Base-by-base conservation (phyloP, 1,139 yeast species). In the Meyerozyma elateridarum region DNA sequence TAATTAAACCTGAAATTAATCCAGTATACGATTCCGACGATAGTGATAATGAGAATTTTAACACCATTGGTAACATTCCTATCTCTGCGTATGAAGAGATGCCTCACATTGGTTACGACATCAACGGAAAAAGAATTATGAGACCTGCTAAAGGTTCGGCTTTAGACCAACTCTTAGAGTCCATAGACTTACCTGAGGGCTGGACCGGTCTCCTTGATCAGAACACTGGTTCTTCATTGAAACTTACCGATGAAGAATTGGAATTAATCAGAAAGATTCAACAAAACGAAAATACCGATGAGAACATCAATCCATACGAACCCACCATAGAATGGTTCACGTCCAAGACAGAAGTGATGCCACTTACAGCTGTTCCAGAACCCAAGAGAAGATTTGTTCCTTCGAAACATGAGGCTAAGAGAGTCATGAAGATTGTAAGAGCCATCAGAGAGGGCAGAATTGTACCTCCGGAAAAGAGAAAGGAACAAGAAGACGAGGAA, bases 131-230 rank as follows among this genome's bases (percentile, higher is more conserved):
- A 56, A 77, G 98, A 52, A 88, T 91, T 49, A 89, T 93, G 97
- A 77, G 99, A 59, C 99, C 99, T 8, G 98, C 97, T 11, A 84
- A 85, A 51, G 96, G 96, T 6, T 79, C 94, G 36, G 98, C 98
- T 1, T 70, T 93, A 46, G 97, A 91, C 52, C 83, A 81, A 46
- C 70, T 91, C 42, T 66, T 93, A 43, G 98, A 91, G 49, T 70
- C 80, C 19, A 91, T 93, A 42, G 98, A 91, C 41, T 69, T 91
- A 42, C 98, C 97, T 8, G 94, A 85, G 59, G 98, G 98, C 22
- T 91, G 97, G 97, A 93, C 98, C 8, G 99, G 99, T 29, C 69
- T 93, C 42, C 64, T 91, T 37, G 97, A 91, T 58, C 85, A 87
- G 52, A 74, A 80, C 46, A 87, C 97, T 7, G 99, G 98, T 41